Percentiles rank a stretch among this genome's conserved stretches.
These are phyloP conservation scores for Pythium guiyangense DNA, from an alignment of 352 stramenopile species.

Conservation along the genomic window DNA sequence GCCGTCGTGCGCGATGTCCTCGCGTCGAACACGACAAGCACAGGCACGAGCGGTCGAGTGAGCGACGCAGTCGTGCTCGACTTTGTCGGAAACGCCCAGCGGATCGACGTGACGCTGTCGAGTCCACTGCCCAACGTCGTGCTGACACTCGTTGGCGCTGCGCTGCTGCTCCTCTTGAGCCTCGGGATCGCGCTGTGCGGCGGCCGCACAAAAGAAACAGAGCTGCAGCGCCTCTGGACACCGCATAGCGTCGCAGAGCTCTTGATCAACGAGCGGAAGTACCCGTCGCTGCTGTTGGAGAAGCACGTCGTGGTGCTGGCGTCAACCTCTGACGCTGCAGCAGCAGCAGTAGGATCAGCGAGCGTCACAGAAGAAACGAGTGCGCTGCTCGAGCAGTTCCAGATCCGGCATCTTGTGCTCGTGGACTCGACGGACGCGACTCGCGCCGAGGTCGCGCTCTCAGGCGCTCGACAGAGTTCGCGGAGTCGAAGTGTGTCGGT, in stretches of 20 bases:
- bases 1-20: constrained; percentile 8
- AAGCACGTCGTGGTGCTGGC: constrained; percentile 16
- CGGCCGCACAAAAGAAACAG: background rate
- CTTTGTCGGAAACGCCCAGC: constrained; percentile 4
- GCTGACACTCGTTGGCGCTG: background rate
- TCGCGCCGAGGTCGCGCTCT: too few species aligned
- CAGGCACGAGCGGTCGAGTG: background rate
- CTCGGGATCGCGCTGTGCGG: background rate
- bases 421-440: too few species aligned
- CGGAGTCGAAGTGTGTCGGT: too few species aligned
- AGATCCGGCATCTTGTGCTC: too few species aligned
- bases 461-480: too few species aligned
- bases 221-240: background rate
- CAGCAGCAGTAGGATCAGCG: too few species aligned
- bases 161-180: too few species aligned
- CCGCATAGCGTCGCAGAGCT: constrained; percentile 3
- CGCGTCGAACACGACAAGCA: background rate
- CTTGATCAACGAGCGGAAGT: constrained; percentile 9
- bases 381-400: too few species aligned
- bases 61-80: background rate
- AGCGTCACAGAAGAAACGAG: too few species aligned
- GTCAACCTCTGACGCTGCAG: too few species aligned
- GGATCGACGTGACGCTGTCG: constrained; percentile 7
- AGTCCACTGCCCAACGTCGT: constrained; percentile 1
- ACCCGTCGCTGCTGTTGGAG: constrained; percentile 6